Evolutionary conservation across 2,329 filamentous ascomycete species (phyloP).

Genomic region (Trichoderma asperellum): DNA sequence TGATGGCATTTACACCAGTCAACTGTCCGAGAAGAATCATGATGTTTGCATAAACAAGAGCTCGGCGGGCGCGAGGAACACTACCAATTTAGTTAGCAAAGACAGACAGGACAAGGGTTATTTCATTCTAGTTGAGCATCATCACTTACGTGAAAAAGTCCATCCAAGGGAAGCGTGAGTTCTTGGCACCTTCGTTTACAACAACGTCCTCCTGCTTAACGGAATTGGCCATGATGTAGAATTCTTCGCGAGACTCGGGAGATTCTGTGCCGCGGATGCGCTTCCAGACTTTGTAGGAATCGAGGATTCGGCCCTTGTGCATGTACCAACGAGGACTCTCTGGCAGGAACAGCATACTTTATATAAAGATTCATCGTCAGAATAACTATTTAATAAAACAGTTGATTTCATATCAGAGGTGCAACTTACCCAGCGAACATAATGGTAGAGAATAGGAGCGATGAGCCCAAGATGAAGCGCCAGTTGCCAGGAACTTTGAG

Average conservation of each 20-base stretch:
- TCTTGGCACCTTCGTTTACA: constrained; percentile 54
- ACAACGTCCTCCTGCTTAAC: constrained; percentile 61
- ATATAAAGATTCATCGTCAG: background rate
- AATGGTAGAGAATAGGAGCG: constrained; percentile 65
- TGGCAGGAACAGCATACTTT: constrained; percentile 71
- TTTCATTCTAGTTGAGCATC: background rate
- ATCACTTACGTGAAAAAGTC: constrained; percentile 66
- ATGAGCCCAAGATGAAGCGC: constrained; percentile 75
- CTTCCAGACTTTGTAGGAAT: constrained; percentile 68
- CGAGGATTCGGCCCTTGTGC: constrained; percentile 59
- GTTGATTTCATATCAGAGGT: constrained; percentile 46
- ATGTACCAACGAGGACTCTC: constrained; percentile 71
- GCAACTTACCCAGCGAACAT: constrained; percentile 46
- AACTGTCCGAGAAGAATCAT: constrained; percentile 73
- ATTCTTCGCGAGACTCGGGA: constrained; percentile 66
- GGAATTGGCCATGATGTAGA: constrained; percentile 71
- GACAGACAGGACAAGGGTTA: background rate
- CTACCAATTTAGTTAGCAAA: constrained; percentile 28
- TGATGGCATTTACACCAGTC: constrained; percentile 70
- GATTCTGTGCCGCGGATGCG: constrained; percentile 66
- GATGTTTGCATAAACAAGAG: constrained; percentile 68
- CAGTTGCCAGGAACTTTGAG: constrained; percentile 70
- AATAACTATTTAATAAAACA: background rate
- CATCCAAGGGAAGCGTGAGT: constrained; percentile 68
- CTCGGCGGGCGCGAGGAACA: constrained; percentile 66